Evolutionary conservation across 2,329 filamentous ascomycete genomes (phyloP), one percentile per base, ranked within the genome.

Genomic region (Xylariaceae sp.): DNA sequence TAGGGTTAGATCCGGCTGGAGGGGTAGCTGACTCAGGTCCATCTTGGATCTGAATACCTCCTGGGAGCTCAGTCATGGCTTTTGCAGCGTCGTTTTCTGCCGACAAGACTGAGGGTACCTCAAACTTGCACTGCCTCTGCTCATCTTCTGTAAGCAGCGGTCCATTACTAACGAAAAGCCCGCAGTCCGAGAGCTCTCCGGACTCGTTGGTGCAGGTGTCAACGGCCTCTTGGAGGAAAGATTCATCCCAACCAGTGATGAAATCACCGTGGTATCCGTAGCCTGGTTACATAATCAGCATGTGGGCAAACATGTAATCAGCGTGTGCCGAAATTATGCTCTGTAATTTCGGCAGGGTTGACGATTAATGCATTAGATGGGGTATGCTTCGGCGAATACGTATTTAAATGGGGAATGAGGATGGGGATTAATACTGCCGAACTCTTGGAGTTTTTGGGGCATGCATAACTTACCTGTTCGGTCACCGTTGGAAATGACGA

Each of bases 251-350:
- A 24, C 90, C 91, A 70, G 82, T 87, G 67, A 92, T 87, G 75
- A 94, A 93, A 70, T 96, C 91, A 45, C 82, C 91, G 69, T 95
- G 85, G 71, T 91, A 91, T 31, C 90, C 88, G 65, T 81, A 90
- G 44, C 91, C 88, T 88, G 12, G 28, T n/a, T n/a, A n/a, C n/a
- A n/a, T n/a, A n/a, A n/a, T n/a, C n/a, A n/a, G n/a, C n/a, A n/a
- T n/a, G n/a, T n/a, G n/a, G n/a, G n/a, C n/a, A n/a, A n/a, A n/a
- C n/a, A n/a, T n/a, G n/a, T n/a, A n/a, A n/a, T n/a, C n/a, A n/a
- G n/a, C n/a, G n/a, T n/a, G n/a, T n/a, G n/a, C n/a, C n/a, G n/a
- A n/a, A n/a, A n/a, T n/a, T n/a, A n/a, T n/a, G n/a, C n/a, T n/a
- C n/a, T n/a, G n/a, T n/a, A n/a, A n/a, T n/a, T n/a, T n/a, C n/a